Evolutionary conservation across 179 eudicot genomes (phyloP), one percentile per base, ranked within the genome.

Genomic region (Spinacia oleracea): DNA sequence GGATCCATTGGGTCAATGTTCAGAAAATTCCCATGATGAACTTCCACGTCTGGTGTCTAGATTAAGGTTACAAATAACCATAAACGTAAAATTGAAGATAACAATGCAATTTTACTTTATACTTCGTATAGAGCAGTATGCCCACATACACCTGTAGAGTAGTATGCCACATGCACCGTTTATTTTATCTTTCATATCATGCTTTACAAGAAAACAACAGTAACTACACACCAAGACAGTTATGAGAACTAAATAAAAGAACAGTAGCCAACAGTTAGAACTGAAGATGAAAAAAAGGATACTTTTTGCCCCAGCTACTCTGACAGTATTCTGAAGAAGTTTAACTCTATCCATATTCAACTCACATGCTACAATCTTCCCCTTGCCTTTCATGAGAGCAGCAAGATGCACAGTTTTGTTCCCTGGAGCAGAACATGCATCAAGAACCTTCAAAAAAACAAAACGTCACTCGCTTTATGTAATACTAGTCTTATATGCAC

Each of bases 381-480:
- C 99, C 87, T 89, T 86, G 78, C 96, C 97, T 81, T 78, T 79
- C 92, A 91, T 94, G 59, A 94, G 91, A 53, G 98, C 96, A 77
- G 97, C 91, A 53, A 94, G 94, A 82, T 96, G 98, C 16, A 87
- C 90, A 72, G 99, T 96, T 89, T 96, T 96, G 88, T 96, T 96
- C 71, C 99, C 99, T 72, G 99, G 99, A 77, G 99, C 98, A 75
- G 99, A 85, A 83, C 99, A 96, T 25, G 99, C 99, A 90, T 96
- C 99, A 70, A 96, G 89, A 77, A 96, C 99, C 99, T 96, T 91
- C 84, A 85, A 84, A 81, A 80, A 80, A 76, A 38, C 10, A 70
- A 73, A 68, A 75, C n/a, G 70, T 81, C 75, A 81, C n/a, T n/a
- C n/a, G n/a, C n/a, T n/a, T n/a, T n/a, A n/a, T n/a, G n/a, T n/a